Evolutionary conservation across 306 rosid genomes (phyloP).

Genomic region (Pachyrhizus erosus): DNA sequence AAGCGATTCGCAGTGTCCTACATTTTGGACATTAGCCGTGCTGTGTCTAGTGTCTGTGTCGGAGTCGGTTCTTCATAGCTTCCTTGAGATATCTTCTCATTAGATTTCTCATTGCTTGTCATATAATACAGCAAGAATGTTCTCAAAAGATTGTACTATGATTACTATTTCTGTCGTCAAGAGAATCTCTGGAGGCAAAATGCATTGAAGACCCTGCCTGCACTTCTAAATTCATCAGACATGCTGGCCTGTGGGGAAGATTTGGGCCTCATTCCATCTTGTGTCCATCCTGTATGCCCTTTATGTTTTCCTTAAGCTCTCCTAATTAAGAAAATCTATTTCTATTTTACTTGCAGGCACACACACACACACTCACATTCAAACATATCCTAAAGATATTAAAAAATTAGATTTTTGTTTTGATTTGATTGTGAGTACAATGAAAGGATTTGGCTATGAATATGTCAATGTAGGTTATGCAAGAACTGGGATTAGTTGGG

Average conservation of each 20-base stretch:
- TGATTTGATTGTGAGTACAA: neutral
- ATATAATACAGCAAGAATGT: constrained; percentile 72
- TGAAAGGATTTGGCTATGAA: neutral
- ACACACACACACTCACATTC: neutral
- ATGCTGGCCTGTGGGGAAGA: constrained; percentile 99
- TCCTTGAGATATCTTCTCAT: constrained; percentile 39
- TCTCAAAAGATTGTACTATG: constrained; percentile 80
- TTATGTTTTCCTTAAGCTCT: constrained; percentile 31
- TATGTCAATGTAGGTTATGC: constrained; percentile 81
- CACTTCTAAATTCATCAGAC: constrained; percentile 82
- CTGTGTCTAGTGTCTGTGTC: no score
- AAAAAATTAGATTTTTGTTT: constrained; percentile 19
- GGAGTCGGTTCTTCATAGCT: no score
- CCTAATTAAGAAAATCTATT: neutral
- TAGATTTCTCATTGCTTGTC: constrained; percentile 29
- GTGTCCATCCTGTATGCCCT: constrained; percentile 91
- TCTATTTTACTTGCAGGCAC: neutral
- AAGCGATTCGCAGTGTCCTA: no score
- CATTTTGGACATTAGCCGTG: no score
- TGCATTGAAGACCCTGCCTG: constrained; percentile 96
- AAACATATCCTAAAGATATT: constrained; percentile 1
- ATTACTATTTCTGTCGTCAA: constrained; percentile 96
- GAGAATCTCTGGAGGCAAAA: constrained; percentile 92
- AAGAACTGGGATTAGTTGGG: constrained; percentile 89
- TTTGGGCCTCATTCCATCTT: constrained; percentile 94